Evolutionary conservation across 352 stramenopile species (phyloP).

Genomic region (Pythium pectinolyticum): DNA sequence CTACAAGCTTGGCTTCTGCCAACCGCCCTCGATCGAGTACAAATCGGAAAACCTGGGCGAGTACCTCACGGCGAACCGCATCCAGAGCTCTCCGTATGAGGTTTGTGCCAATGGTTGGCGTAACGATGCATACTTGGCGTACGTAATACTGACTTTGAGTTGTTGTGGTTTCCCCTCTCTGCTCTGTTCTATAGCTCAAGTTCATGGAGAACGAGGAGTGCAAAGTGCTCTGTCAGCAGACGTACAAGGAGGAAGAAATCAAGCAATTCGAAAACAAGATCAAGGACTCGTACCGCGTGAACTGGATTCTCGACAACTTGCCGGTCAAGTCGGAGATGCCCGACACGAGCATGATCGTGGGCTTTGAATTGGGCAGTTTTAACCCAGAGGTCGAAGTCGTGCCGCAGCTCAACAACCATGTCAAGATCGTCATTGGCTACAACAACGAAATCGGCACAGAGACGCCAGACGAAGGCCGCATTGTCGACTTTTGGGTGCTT

Average conservation of each 20-base stretch:
- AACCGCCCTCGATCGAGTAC: conserved; percentile 92
- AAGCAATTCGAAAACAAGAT: conserved; percentile 93
- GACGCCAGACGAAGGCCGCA: conserved; percentile 87
- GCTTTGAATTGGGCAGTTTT: conserved; percentile 89
- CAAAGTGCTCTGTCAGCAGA: conserved; percentile 70
- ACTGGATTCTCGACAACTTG: conserved; percentile 99
- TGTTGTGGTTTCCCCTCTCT: too few species aligned
- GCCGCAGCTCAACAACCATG: conserved; percentile 97
- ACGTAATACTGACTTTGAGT: too few species aligned
- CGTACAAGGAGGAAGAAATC: conserved; percentile 92
- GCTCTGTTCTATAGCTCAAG: conserved; percentile 58
- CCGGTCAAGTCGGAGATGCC: conserved; percentile 79
- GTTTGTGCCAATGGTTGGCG: conserved; percentile 18
- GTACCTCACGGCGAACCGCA: conserved; percentile 98
- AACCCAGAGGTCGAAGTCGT: conserved; percentile 91
- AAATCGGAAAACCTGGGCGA: conserved; percentile 99
- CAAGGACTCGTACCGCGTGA: conserved; percentile 97
- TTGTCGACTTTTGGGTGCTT: conserved; percentile 98
- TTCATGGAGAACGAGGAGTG: conserved; percentile 80
- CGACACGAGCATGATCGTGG: conserved; percentile 70
- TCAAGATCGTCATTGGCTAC: conserved; percentile 99
- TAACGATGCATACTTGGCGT: neutral
- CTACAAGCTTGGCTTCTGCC: conserved; percentile 97
- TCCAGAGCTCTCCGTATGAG: conserved; percentile 98
- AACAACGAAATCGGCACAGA: conserved; percentile 84